phyloP scores from a whole-genome alignment of 768 basidiomycete species.

The Psilocybe tampanensis region DNA sequence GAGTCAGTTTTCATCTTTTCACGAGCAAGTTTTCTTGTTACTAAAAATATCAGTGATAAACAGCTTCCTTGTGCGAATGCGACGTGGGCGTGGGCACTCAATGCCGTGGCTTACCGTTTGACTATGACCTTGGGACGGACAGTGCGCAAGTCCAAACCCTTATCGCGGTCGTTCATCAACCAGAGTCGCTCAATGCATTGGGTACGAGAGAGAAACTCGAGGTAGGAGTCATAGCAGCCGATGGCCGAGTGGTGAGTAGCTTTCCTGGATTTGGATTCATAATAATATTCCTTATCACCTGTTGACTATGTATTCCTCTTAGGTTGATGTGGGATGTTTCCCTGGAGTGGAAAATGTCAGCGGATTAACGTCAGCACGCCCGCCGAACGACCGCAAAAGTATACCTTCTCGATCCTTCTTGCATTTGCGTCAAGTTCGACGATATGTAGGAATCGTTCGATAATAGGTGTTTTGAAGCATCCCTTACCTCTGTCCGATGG shows the following conservation, averaged over 20 bases:
- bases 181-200: conserved; percentile 52
- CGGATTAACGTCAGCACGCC: background rate
- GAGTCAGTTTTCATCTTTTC: conserved; percentile 46
- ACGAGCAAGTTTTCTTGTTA: background rate
- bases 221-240: conserved; percentile 35
- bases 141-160: conserved; percentile 50
- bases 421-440: too few species aligned
- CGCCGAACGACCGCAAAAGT: background rate
- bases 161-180: conserved; percentile 31
- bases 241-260: conserved; percentile 9
- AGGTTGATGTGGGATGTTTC: background rate
- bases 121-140: conserved; percentile 56
- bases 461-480: background rate
- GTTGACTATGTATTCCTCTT: background rate
- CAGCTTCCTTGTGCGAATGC: conserved; percentile 40
- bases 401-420: too few species aligned
- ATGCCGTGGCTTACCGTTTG: conserved; percentile 59
- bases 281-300: background rate
- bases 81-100: conserved; percentile 48
- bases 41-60: background rate
- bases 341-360: background rate
- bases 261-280: background rate
- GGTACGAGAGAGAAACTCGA: conserved; percentile 36
- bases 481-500: background rate
- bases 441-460: background rate